phyloP scores from a whole-genome alignment of 2,329 filamentous ascomycete genomes.

The Ceratocystis variospora region DNA sequence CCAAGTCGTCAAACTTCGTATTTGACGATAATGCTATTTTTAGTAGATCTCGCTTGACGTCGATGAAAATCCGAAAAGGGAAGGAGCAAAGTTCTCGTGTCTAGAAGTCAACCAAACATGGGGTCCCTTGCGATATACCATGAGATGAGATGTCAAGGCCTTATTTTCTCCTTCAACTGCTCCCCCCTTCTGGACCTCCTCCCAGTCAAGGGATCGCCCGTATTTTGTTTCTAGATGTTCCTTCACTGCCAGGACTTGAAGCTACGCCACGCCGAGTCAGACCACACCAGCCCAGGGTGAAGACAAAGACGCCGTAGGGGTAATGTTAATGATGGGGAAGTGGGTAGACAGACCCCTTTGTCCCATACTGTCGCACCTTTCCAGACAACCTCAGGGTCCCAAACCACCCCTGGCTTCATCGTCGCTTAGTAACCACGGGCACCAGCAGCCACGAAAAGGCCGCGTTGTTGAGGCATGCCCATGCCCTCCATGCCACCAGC shows the following conservation, averaged over 20 bases:
- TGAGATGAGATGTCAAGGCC: background rate
- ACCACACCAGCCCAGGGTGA: background rate
- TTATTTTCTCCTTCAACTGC: background rate
- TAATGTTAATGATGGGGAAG: background rate
- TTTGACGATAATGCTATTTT: conserved; percentile 1
- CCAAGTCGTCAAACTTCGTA: background rate
- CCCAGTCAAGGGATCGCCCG: background rate
- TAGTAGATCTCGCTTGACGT: background rate
- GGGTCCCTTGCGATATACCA: background rate
- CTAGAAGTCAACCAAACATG: background rate
- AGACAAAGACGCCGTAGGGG: background rate
- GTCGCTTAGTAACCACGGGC: background rate
- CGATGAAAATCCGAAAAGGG: background rate
- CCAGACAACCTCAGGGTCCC: background rate
- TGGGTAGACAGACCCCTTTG: background rate
- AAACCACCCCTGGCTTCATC: background rate
- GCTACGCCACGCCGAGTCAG: background rate
- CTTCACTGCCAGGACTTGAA: no score
- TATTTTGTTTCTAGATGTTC: background rate
- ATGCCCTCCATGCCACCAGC: background rate
- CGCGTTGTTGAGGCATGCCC: background rate
- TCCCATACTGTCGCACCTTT: background rate
- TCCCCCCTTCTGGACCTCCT: background rate
- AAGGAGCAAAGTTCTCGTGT: background rate
- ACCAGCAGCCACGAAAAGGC: background rate